phyloP scores from a whole-genome alignment of 1,139 yeast genomes.

The Citeromyces siamensis region DNA sequence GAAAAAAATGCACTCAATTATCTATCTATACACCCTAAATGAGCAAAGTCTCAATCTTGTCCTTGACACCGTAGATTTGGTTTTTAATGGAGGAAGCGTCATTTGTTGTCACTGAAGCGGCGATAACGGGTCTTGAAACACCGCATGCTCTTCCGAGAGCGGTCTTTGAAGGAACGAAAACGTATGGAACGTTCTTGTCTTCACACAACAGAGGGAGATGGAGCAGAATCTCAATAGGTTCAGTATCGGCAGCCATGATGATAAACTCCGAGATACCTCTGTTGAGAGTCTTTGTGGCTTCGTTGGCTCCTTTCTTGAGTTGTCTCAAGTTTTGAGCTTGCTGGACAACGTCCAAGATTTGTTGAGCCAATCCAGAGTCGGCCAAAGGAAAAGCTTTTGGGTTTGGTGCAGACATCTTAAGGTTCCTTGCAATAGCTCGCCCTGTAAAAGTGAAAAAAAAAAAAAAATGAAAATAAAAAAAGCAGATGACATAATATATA shows the following conservation, averaged over 20 bases:
- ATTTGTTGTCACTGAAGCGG: slow-evolving; percentile 97
- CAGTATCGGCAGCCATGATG: slow-evolving; percentile 99
- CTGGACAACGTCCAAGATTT: slow-evolving; percentile 94
- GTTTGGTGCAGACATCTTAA: slow-evolving; percentile 61
- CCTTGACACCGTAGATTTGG: slow-evolving; percentile 96
- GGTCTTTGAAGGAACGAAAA: slow-evolving; percentile 95
- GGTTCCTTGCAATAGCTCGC: slow-evolving; percentile 60
- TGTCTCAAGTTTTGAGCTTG: slow-evolving; percentile 98
- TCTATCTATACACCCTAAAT: slow-evolving; percentile 35
- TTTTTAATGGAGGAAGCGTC: slow-evolving; percentile 96
- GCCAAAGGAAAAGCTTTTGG: slow-evolving; percentile 99
- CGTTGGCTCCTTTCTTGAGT: slow-evolving; percentile 98
- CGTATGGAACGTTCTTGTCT: slow-evolving; percentile 99
- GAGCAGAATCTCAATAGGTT: slow-evolving; percentile 96
- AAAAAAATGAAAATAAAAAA: slow-evolving; percentile 4
- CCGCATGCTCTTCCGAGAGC: slow-evolving; percentile 99
- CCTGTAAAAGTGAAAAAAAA: slow-evolving; percentile 21
- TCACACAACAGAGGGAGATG: slow-evolving; percentile 97
- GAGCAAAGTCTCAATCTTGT: slow-evolving; percentile 95
- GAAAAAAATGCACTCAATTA: slow-evolving; percentile 1
- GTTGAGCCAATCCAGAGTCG: slow-evolving; percentile 90
- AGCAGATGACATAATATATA: slow-evolving; percentile 4
- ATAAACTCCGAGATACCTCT: slow-evolving; percentile 99
- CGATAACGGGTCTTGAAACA: slow-evolving; percentile 98
- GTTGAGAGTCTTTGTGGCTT: slow-evolving; percentile 98